Evolutionary conservation across 1,284 basidiomycete species (phyloP).

Genomic region (Neotropicomus parvogracilis): DNA sequence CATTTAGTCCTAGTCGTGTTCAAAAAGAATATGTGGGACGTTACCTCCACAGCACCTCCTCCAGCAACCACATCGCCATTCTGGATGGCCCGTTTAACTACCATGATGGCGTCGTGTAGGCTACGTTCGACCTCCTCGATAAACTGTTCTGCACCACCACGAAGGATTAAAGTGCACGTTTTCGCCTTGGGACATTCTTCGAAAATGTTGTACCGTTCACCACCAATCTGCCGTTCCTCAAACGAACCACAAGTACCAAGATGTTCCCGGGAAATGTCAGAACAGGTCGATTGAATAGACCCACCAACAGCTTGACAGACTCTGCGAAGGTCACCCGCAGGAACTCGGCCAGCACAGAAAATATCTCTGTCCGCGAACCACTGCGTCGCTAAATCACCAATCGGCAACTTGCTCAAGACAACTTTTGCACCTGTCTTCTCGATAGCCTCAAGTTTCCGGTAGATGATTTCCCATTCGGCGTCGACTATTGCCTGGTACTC

Average conservation of each 20-base stretch:
- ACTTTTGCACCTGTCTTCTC: slow-evolving; percentile 97
- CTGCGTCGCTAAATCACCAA: slow-evolving; percentile 97
- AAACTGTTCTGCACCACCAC: slow-evolving; percentile 98
- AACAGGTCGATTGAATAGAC: slow-evolving; percentile 91
- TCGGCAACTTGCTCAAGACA: slow-evolving; percentile 96
- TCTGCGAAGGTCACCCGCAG: slow-evolving; percentile 86
- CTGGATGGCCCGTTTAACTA: slow-evolving; percentile 95
- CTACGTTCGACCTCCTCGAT: slow-evolving; percentile 98
- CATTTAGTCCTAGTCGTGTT: slow-evolving; percentile 16
- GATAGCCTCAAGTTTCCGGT: slow-evolving; percentile 94
- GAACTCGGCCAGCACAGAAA: slow-evolving; percentile 97
- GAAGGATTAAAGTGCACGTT: slow-evolving; percentile 93
- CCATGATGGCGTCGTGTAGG: slow-evolving; percentile 99
- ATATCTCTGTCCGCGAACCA: slow-evolving; percentile 99
- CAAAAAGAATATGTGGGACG: slow-evolving; percentile 3
- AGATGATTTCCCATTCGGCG: slow-evolving; percentile 99
- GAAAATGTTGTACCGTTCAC: slow-evolving; percentile 97
- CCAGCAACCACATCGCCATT: slow-evolving; percentile 97
- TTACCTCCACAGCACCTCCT: slow-evolving; percentile 93
- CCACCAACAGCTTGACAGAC: slow-evolving; percentile 97
- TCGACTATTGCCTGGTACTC: slow-evolving; percentile 99
- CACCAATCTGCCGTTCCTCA: slow-evolving; percentile 95
- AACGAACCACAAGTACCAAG: slow-evolving; percentile 90
- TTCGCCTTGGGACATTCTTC: slow-evolving; percentile 93
- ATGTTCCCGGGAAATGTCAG: slow-evolving; percentile 88